phyloP scores from a whole-genome alignment of 2,329 filamentous ascomycete species.

The Diaporthe destruens region DNA sequence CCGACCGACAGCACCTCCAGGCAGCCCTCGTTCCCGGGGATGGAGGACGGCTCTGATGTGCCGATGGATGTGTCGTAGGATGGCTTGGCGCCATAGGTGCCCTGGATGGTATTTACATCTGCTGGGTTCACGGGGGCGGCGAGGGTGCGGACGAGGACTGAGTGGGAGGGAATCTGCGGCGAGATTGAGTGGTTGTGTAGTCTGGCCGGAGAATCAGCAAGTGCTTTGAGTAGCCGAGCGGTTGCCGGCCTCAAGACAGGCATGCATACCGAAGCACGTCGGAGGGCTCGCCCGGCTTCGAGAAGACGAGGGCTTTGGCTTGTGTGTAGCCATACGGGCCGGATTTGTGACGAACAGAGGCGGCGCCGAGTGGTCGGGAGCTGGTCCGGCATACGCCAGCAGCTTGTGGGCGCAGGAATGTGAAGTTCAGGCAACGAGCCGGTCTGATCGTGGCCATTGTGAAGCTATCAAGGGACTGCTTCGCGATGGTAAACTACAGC shows the following conservation, averaged over 20 bases:
- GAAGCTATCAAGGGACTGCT: conserved; percentile 16
- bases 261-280: conserved; percentile 72
- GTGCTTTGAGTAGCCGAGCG: neutral
- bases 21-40: conserved; percentile 91
- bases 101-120: conserved; percentile 98
- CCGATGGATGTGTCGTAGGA: conserved; percentile 81
- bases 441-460: conserved; percentile 40
- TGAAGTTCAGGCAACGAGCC: conserved; percentile 39
- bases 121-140: conserved; percentile 95
- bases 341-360: conserved; percentile 62
- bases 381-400: conserved; percentile 12
- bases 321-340: conserved; percentile 85
- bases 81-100: conserved; percentile 91
- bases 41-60: conserved; percentile 79
- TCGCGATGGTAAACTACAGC: neutral
- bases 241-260: neutral
- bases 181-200: conserved; percentile 83
- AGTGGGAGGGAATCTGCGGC: conserved; percentile 73
- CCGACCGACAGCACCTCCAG: conserved; percentile 87
- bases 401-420: conserved; percentile 32
- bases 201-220: conserved; percentile 51
- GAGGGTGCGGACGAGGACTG: conserved; percentile 86
- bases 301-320: conserved; percentile 84
- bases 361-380: conserved; percentile 42
- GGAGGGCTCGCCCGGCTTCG: conserved; percentile 79